Evolutionary conservation across 208 protist species (phyloP).

Genomic region (Trypanosoma scelopori): DNA sequence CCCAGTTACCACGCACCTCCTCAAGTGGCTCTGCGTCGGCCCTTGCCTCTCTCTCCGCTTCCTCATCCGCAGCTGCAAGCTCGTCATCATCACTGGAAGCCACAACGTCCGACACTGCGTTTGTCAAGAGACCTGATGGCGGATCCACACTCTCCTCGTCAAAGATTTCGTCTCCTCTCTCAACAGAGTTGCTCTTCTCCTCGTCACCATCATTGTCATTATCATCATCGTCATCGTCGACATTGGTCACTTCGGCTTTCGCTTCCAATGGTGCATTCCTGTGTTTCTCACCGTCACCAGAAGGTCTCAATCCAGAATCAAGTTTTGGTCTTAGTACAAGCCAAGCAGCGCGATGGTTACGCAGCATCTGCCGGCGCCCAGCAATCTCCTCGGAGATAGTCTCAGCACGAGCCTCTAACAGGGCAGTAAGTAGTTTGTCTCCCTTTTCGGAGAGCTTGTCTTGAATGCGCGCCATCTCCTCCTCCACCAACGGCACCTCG

Average conservation of each 20-base stretch:
- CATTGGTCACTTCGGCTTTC: not conserved
- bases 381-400: constrained; percentile 29
- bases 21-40: constrained; percentile 25
- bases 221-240: too few species aligned
- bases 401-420: constrained; percentile 26
- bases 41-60: not conserved
- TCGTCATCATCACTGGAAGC: constrained; percentile 14
- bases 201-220: constrained; percentile 29
- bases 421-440: constrained; percentile 26
- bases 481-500: constrained; percentile 59
- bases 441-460: constrained; percentile 29
- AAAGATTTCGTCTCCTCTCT: not conserved
- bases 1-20: constrained; percentile 26
- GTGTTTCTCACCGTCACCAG: not conserved
- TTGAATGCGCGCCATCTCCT: constrained; percentile 56
- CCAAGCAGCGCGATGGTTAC: constrained; percentile 2
- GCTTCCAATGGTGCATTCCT: constrained; percentile 22
- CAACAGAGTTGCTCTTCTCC: not conserved
- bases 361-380: constrained; percentile 30
- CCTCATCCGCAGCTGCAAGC: constrained; percentile 15
- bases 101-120: too few species aligned
- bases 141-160: constrained; percentile 10
- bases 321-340: not conserved
- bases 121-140: too few species aligned
- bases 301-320: too few species aligned